Evolutionary conservation across 2,329 filamentous ascomycete species (phyloP).

Genomic region (Cercospora citrullina): DNA sequence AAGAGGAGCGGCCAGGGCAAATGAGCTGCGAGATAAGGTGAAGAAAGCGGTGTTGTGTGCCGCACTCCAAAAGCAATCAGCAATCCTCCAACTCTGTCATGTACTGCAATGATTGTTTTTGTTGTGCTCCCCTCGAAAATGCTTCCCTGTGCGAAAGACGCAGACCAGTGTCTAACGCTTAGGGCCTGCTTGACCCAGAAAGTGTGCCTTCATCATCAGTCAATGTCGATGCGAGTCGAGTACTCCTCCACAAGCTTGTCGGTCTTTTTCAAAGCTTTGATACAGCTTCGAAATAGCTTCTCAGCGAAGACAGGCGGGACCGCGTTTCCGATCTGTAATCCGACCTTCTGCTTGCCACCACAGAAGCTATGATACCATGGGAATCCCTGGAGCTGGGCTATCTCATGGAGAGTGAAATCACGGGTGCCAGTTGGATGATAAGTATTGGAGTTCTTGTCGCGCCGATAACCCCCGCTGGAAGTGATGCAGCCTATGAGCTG

Average conservation of each 20-base stretch:
- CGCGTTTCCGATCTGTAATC: conserved; percentile 74
- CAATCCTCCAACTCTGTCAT: neutral
- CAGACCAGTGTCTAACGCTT: neutral
- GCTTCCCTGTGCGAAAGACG: neutral
- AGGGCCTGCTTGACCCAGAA: neutral
- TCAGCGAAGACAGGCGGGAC: conserved; percentile 54
- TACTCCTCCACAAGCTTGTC: conserved; percentile 19
- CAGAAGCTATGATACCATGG: conserved; percentile 72
- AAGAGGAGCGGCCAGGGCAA: neutral
- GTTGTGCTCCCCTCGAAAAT: neutral
- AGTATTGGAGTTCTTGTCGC: conserved; percentile 32
- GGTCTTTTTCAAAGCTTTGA: conserved; percentile 16
- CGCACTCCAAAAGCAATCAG: neutral
- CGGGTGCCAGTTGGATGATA: conserved; percentile 66
- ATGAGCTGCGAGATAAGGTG: too few species aligned
- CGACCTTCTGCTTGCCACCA: conserved; percentile 49
- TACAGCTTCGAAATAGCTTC: conserved; percentile 22
- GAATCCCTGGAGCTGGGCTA: conserved; percentile 29
- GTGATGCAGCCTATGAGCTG: neutral
- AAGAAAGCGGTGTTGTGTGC: neutral
- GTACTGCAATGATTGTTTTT: neutral
- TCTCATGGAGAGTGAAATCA: conserved; percentile 66
- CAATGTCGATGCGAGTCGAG: neutral
- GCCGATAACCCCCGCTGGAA: neutral
- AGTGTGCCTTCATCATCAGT: neutral